phyloP scores from a whole-genome alignment of 108 stramenopile genomes.

The Pseudonitzschia multiseries region DNA sequence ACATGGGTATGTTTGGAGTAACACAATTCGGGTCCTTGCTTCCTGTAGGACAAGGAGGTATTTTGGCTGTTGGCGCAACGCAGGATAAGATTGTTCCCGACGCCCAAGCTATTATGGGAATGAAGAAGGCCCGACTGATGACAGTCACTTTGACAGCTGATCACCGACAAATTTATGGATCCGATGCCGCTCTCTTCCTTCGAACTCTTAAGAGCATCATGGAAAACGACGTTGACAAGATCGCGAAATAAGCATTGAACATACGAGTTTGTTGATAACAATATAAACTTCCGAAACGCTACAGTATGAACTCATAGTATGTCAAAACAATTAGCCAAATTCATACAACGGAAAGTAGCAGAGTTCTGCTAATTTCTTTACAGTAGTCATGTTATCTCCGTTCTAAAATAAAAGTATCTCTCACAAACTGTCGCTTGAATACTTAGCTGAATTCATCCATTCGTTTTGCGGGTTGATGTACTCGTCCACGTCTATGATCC shows the following conservation, averaged over 20 bases:
- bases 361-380: background rate
- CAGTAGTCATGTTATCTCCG: too few species aligned
- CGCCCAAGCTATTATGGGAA: conserved; percentile 71
- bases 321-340: too few species aligned
- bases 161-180: conserved; percentile 97
- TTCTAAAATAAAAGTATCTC: too few species aligned
- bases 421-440: too few species aligned
- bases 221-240: conserved; percentile 73
- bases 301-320: too few species aligned
- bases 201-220: conserved; percentile 90
- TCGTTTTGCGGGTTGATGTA: conserved; percentile 1
- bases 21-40: conserved; percentile 95
- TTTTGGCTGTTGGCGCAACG: conserved; percentile 93
- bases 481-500: conserved; percentile 10
- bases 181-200: conserved; percentile 95
- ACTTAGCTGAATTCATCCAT: background rate
- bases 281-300: too few species aligned
- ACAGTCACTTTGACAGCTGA: conserved; percentile 96
- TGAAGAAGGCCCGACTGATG: conserved; percentile 95
- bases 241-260: conserved; percentile 29
- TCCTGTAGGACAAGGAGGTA: conserved; percentile 87
- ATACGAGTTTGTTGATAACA: background rate
- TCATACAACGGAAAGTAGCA: too few species aligned
- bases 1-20: conserved; percentile 99
- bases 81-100: conserved; percentile 79